phyloP scores from a whole-genome alignment of 768 basidiomycete genomes.

The Kwoniella dendrophila region DNA sequence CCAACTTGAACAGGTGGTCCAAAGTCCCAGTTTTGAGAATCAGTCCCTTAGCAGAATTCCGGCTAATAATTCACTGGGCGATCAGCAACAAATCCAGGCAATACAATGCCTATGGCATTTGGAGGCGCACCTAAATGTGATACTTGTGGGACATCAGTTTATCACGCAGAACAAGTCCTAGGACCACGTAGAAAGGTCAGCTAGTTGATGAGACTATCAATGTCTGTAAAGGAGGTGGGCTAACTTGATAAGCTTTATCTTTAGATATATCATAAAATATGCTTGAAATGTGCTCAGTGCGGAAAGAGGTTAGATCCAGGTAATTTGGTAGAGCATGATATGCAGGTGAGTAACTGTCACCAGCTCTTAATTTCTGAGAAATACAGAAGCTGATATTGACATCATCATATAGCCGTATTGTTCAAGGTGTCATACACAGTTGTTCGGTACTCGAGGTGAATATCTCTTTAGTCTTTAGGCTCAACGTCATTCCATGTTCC shows the following conservation, averaged over 20 bases:
- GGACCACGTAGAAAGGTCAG: slow-evolving; percentile 50
- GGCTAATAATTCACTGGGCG: too few relatives aligned
- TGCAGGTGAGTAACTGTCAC: slow-evolving; percentile 20
- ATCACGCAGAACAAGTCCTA: slow-evolving; percentile 51
- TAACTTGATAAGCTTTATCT: neutral
- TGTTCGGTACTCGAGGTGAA: slow-evolving; percentile 47
- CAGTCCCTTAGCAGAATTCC: too few relatives aligned
- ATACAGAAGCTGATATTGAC: neutral
- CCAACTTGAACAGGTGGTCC: too few relatives aligned
- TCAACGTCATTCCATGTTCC: too few relatives aligned
- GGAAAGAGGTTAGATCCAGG: slow-evolving; percentile 50
- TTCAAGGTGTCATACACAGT: slow-evolving; percentile 46
- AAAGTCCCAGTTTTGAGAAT: too few relatives aligned
- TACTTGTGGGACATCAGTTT: slow-evolving; percentile 43
- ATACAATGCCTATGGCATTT: slow-evolving; percentile 19
- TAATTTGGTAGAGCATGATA: slow-evolving; percentile 49
- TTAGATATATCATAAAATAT: slow-evolving; percentile 51
- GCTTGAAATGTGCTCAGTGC: slow-evolving; percentile 50
- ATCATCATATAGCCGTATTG: slow-evolving; percentile 44
- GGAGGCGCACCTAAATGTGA: slow-evolving; percentile 44
- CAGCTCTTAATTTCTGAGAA: neutral
- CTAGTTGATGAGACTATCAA: too few relatives aligned
- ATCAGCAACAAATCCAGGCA: neutral
- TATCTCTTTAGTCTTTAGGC: neutral
- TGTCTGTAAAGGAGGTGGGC: neutral